A percentile compares a stretch with the other conserved stretches of the same genome.
These are phyloP conservation scores for Apocynum venetum DNA, from an alignment of 257 asterid genomes.

Conservation along the genomic window DNA sequence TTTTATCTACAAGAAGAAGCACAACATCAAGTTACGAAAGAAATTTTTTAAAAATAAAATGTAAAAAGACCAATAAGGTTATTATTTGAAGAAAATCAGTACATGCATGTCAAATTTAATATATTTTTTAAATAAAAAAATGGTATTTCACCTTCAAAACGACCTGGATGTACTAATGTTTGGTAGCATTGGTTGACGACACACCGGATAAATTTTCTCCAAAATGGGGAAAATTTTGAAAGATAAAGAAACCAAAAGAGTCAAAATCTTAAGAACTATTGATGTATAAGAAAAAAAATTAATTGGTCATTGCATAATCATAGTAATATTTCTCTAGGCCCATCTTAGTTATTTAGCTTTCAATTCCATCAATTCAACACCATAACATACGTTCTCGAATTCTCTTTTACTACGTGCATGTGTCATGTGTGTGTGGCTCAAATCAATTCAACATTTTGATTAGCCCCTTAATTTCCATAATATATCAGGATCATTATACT, in stretches of 20 bases:
- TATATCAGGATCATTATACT: not conserved
- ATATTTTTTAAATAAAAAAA: no score
- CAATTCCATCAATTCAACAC: conserved; percentile 6
- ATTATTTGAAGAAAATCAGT: no score
- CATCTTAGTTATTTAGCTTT: not conserved
- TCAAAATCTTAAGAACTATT: not conserved
- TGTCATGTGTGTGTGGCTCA: conserved; percentile 13
- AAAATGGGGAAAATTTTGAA: no score
- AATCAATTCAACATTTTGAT: conserved; percentile 1
- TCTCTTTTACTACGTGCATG: conserved; percentile 10
- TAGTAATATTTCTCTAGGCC: not conserved
- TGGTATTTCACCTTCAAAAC: no score
- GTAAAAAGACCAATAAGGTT: no score
- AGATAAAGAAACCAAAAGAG: not conserved
- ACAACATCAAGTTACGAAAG: no score
- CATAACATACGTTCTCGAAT: conserved; percentile 4
- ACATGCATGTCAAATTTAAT: no score
- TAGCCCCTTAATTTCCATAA: not conserved
- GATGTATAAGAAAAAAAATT: not conserved
- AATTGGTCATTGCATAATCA: not conserved
- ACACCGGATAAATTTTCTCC: no score
- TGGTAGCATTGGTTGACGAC: no score
- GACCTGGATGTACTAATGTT: no score
- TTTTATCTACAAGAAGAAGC: no score
- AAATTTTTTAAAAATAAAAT: no score